Percentiles rank a stretch among this genome's conserved stretches.
These are phyloP conservation scores for Cicer arietinum DNA, from an alignment of 306 rosid genomes.

Conservation along the genomic window DNA sequence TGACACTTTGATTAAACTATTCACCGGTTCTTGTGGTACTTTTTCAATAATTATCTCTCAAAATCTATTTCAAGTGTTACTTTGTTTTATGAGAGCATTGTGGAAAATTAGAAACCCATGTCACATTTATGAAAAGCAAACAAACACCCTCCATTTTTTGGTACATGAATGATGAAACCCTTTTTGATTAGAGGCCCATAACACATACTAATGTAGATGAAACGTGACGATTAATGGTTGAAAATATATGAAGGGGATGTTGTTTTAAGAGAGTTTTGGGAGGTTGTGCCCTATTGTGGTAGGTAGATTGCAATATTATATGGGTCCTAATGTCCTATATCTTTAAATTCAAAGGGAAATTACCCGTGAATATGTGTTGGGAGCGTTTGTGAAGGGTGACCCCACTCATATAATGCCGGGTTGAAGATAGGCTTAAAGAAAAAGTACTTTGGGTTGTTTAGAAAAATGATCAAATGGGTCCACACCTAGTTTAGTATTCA, in stretches of 20 bases:
- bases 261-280: slow-evolving; percentile 14
- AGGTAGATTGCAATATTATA: slow-evolving; percentile 47
- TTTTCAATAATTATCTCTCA: slow-evolving; percentile 21
- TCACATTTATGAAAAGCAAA: slow-evolving; percentile 42
- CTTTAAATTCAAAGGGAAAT: slow-evolving; percentile 51
- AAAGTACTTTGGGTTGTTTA: slow-evolving; percentile 38
- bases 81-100: slow-evolving; percentile 17
- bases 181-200: slow-evolving; percentile 33
- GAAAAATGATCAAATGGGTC: slow-evolving; percentile 37
- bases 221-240: slow-evolving; percentile 31
- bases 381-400: slow-evolving; percentile 48
- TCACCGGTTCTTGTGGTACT: slow-evolving; percentile 30
- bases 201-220: slow-evolving; percentile 27
- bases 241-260: slow-evolving; percentile 26
- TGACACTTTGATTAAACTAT: slow-evolving; percentile 36
- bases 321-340: slow-evolving; percentile 23
- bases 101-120: slow-evolving; percentile 25
- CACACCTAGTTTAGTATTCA: slow-evolving; percentile 39
- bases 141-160: slow-evolving; percentile 23
- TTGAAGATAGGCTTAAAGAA: slow-evolving; percentile 44
- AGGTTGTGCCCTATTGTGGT: slow-evolving; percentile 32
- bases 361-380: slow-evolving; percentile 54
- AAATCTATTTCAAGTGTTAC: slow-evolving; percentile 30
- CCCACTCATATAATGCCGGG: slow-evolving; percentile 58
- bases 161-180: slow-evolving; percentile 12